These are phyloP conservation scores for Oryza officinalis DNA, from an alignment of 176 grass and related monocot species.

Conservation along the genomic window DNA sequence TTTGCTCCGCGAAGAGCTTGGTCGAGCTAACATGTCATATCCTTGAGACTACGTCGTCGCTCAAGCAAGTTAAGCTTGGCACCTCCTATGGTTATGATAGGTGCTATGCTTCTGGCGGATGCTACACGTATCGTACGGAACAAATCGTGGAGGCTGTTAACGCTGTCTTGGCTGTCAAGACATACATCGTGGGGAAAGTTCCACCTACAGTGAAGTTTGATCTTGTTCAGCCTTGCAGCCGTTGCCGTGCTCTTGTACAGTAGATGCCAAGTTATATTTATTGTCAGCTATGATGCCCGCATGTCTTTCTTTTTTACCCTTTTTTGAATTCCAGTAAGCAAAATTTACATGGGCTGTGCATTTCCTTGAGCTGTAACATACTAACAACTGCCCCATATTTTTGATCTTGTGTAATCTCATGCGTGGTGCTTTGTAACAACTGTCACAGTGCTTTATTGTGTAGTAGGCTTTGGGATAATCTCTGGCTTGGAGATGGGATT, in stretches of 20 bases:
- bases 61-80: no score
- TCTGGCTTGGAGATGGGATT: no score
- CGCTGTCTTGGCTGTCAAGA: not conserved
- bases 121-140: not conserved
- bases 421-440: no score
- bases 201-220: not conserved
- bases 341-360: no score
- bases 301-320: no score
- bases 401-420: no score
- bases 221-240: not conserved
- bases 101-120: not conserved
- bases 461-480: no score
- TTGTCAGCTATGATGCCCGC: not conserved
- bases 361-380: no score
- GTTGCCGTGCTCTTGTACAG: not conserved
- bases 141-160: not conserved
- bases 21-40: not conserved
- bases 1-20: not conserved
- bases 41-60: not conserved
- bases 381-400: no score
- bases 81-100: no score
- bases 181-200: not conserved
- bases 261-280: not conserved
- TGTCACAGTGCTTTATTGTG: no score
- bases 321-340: no score